Conservation (phyloP, 495 filamentous ascomycete genomes). For the Evernia prunastri region DNA sequence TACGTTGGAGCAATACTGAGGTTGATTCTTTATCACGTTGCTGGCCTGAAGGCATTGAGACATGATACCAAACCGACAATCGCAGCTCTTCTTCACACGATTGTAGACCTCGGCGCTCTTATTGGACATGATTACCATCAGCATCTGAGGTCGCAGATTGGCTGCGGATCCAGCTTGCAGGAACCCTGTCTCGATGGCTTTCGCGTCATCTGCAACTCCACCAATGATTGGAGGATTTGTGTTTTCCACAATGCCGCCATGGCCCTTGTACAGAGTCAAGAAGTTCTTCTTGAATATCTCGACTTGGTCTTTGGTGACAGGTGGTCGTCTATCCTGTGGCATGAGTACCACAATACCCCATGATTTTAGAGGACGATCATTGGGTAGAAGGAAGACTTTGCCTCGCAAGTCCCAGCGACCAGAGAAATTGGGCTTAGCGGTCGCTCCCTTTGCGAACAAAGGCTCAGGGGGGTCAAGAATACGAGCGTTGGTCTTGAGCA, state of each 20-base stretch:
- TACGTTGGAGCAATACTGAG: constrained; percentile 83
- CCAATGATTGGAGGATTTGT: constrained; percentile 31
- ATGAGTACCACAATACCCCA: constrained; percentile 65
- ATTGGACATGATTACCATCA: constrained; percentile 62
- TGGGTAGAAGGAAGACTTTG: constrained; percentile 62
- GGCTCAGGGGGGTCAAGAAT: constrained; percentile 65
- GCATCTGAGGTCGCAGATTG: constrained; percentile 36
- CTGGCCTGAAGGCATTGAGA: constrained; percentile 62
- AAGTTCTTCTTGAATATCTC: constrained; percentile 55
- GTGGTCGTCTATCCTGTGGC: constrained; percentile 26
- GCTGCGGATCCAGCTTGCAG: constrained; percentile 41
- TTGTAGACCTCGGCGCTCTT: constrained; percentile 62
- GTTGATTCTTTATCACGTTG: constrained; percentile 54
- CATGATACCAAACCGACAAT: constrained; percentile 70
- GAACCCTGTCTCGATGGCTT: constrained; percentile 49
- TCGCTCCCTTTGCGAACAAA: constrained; percentile 48
- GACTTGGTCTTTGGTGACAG: constrained; percentile 39
- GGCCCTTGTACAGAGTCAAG: constrained; percentile 53
- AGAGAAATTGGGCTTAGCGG: constrained; percentile 46
- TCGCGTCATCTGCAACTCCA: constrained; percentile 40
- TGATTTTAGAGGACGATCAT: constrained; percentile 49
- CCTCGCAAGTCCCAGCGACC: constrained; percentile 85
- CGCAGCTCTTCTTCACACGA: constrained; percentile 73
- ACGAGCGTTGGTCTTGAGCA: constrained; percentile 62
- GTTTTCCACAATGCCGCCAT: constrained; percentile 60